These are phyloP conservation scores for Astragalus membranaceus DNA, from an alignment of 306 rosid species.

Conservation along the genomic window DNA sequence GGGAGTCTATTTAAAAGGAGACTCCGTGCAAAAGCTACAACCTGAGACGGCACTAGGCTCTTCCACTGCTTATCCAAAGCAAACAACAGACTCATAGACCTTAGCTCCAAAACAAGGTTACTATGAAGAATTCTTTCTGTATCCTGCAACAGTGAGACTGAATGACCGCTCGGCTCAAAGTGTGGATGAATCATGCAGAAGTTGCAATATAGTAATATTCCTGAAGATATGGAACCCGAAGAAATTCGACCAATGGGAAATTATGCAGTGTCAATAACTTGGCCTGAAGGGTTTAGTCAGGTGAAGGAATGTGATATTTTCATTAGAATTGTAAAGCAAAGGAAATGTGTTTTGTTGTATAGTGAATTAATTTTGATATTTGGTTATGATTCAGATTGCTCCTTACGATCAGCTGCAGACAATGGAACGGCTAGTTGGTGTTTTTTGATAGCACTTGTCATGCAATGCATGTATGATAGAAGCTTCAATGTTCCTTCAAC, in stretches of 20 bases:
- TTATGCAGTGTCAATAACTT: slow-evolving; percentile 83
- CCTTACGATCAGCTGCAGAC: slow-evolving; percentile 91
- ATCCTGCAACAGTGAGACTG: slow-evolving; percentile 95
- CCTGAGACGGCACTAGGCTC: no score
- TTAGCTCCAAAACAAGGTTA: no score
- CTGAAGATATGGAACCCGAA: slow-evolving; percentile 84
- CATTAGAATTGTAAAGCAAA: background rate
- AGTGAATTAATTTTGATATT: background rate
- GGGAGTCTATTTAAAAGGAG: no score
- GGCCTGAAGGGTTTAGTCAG: slow-evolving; percentile 97
- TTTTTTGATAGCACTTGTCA: slow-evolving; percentile 34
- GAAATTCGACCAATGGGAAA: slow-evolving; percentile 96
- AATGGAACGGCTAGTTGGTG: slow-evolving; percentile 70
- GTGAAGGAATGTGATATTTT: slow-evolving; percentile 31
- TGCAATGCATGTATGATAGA: no score
- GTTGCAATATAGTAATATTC: slow-evolving; percentile 70
- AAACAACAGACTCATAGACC: no score
- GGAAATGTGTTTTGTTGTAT: background rate
- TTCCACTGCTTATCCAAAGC: no score
- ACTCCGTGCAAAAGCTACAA: no score
- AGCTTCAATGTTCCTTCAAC: no score
- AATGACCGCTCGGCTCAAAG: slow-evolving; percentile 98
- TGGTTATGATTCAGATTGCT: slow-evolving; percentile 61
- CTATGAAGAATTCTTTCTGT: slow-evolving; percentile 85
- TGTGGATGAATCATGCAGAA: slow-evolving; percentile 98